Percentiles rank a stretch among this genome's conserved stretches.
These are phyloP conservation scores for Rhododendron simsii DNA, from an alignment of 148 eudicot species.

Conservation along the genomic window DNA sequence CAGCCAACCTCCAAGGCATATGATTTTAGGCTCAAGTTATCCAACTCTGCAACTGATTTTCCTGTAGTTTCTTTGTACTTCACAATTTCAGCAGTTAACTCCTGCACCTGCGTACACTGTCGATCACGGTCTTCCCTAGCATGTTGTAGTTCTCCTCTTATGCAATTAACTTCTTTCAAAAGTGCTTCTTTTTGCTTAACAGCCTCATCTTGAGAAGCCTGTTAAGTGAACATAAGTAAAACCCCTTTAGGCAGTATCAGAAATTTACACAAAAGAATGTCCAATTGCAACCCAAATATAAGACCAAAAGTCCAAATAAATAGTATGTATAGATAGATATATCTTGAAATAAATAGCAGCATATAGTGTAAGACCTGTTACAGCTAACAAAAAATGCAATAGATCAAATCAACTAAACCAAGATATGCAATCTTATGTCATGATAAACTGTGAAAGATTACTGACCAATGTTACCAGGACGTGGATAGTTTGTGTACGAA, in stretches of 20 bases:
- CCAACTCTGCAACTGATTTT: conserved; percentile 49
- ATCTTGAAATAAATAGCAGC: neutral
- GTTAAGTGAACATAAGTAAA: neutral
- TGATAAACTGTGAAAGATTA: neutral
- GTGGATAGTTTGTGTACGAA: neutral
- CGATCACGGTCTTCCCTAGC: conserved; percentile 68
- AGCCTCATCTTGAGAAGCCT: conserved; percentile 60
- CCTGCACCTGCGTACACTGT: conserved; percentile 33
- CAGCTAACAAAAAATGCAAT: neutral
- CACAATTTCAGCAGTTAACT: conserved; percentile 36
- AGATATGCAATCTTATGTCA: neutral
- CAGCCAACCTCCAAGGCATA: conserved; percentile 59
- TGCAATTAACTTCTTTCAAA: conserved; percentile 37
- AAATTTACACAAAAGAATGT: neutral
- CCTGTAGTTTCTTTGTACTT: conserved; percentile 52
- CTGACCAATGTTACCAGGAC: neutral
- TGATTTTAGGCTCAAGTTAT: conserved; percentile 44
- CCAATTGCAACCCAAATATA: neutral
- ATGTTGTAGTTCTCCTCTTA: conserved; percentile 56
- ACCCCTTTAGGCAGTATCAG: neutral
- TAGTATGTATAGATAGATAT: neutral
- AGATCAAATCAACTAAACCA: neutral
- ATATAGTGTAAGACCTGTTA: neutral
- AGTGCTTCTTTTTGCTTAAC: conserved; percentile 44
- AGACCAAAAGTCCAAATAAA: neutral